A percentile compares a stretch with the other conserved stretches of the same genome.
Evolutionary conservation across 176 grass and related monocot species (phyloP).

Genomic region (Oryza punctata): DNA sequence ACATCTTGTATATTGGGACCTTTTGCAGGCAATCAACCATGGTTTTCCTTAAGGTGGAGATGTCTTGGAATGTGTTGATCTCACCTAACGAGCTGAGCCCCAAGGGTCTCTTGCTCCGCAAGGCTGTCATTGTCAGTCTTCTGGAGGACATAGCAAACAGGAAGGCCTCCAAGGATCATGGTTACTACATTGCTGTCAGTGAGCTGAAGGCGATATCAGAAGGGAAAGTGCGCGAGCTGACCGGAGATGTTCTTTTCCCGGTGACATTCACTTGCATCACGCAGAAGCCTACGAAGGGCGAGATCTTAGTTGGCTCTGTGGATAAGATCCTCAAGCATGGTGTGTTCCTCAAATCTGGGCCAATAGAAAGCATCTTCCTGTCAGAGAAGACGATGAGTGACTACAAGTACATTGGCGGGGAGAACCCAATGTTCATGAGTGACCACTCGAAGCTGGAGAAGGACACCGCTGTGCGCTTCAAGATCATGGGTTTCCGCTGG

Average conservation of each 20-base stretch:
- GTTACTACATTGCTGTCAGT: slow-evolving; percentile 77
- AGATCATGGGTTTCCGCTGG: slow-evolving; percentile 80
- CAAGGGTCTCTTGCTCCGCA: slow-evolving; percentile 74
- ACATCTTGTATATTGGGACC: slow-evolving; percentile 20
- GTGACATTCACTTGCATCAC: slow-evolving; percentile 76
- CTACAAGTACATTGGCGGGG: slow-evolving; percentile 79
- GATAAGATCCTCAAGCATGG: slow-evolving; percentile 93
- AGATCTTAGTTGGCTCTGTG: slow-evolving; percentile 63
- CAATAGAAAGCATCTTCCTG: slow-evolving; percentile 64
- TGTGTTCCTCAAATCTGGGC: slow-evolving; percentile 82
- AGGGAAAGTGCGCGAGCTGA: slow-evolving; percentile 62
- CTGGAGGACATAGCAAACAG: slow-evolving; percentile 80
- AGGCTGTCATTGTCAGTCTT: slow-evolving; percentile 75
- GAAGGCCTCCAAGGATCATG: slow-evolving; percentile 94
- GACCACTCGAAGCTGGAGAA: slow-evolving; percentile 83
- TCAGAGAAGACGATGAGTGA: slow-evolving; percentile 70
- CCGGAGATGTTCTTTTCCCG: slow-evolving; percentile 86
- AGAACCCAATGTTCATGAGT: slow-evolving; percentile 71
- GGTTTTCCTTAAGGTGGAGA: slow-evolving; percentile 83
- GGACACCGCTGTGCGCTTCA: slow-evolving; percentile 71
- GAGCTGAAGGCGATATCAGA: slow-evolving; percentile 18
- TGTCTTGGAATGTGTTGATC: slow-evolving; percentile 89
- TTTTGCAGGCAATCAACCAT: slow-evolving; percentile 56
- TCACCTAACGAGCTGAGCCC: slow-evolving; percentile 66
- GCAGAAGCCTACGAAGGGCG: slow-evolving; percentile 79